These are phyloP conservation scores for Viola pubescens DNA, from an alignment of 441 rosid species.

Conservation along the genomic window DNA sequence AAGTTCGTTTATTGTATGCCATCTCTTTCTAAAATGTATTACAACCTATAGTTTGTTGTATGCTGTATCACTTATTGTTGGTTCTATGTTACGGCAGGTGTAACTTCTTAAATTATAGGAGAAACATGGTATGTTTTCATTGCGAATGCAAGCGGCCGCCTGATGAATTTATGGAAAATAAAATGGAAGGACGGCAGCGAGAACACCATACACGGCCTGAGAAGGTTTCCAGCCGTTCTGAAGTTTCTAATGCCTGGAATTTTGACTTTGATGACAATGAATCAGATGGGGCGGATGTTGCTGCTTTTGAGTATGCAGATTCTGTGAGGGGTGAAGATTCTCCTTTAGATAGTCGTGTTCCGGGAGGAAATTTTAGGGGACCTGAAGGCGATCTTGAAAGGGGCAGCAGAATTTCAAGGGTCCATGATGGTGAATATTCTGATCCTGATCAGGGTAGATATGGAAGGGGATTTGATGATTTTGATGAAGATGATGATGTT, in stretches of 20 bases:
- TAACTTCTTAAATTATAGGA: constrained; percentile 86
- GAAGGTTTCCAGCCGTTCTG: constrained; percentile 36
- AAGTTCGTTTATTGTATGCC: not conserved
- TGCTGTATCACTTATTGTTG: constrained; percentile 13
- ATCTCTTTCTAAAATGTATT: not conserved
- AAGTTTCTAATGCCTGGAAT: constrained; percentile 89
- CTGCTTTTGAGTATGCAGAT: constrained; percentile 84
- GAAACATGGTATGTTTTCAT: constrained; percentile 85
- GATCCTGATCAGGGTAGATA: constrained; percentile 31
- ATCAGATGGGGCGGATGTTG: constrained; percentile 97
- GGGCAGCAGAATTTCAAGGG: constrained; percentile 23
- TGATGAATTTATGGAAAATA: constrained; percentile 54
- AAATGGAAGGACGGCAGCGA: constrained; percentile 42
- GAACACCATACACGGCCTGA: constrained; percentile 35
- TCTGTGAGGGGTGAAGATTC: constrained; percentile 34
- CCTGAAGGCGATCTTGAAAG: constrained; percentile 32
- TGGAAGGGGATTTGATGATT: constrained; percentile 76
- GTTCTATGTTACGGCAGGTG: constrained; percentile 54
- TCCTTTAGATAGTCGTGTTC: constrained; percentile 16
- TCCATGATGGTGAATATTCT: constrained; percentile 34
- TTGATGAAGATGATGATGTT: constrained; percentile 74
- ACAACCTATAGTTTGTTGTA: not conserved
- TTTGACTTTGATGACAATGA: constrained; percentile 93
- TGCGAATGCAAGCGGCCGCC: constrained; percentile 96
- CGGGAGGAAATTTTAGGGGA: constrained; percentile 33